Base-by-base conservation (phyloP, 768 basidiomycete species). In the Calvatia gigantea region DNA sequence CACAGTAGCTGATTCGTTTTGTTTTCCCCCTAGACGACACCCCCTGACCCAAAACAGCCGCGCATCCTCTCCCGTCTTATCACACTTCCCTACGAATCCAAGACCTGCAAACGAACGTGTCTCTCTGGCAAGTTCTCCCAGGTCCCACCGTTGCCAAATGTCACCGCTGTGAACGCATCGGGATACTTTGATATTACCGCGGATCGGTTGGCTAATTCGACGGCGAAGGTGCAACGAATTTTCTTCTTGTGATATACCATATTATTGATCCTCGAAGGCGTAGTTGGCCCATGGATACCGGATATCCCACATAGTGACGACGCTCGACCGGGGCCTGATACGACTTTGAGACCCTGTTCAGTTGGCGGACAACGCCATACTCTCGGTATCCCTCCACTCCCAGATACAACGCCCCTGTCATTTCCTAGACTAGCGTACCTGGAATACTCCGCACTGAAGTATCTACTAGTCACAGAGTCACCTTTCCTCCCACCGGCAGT, bases 211-310 rank as follows among this genome's bases (percentile, higher is more conserved):
- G 94, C 94, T 0, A 84, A 62, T 89, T 98, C 54, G 91, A 94
- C 61, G 91, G 91, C 7, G 87, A 91, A 79, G 80, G 89, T 87
- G 44, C 6, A 71, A 62, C 53, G 28, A 31, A 41, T n/a, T n/a
- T n/a, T n/a, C n/a, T n/a, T n/a, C n/a, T n/a, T n/a, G n/a, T n/a
- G n/a, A n/a, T n/a, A n/a, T n/a, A n/a, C n/a, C n/a, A n/a, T n/a
- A n/a, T n/a, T n/a, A n/a, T n/a, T n/a, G n/a, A n/a, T n/a, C n/a
- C n/a, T n/a, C n/a, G n/a, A n/a, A n/a, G 33, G 11, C 21, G 6
- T 38, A 91, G 90, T 89, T 29, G 94, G 95, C 70, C 93, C 94
- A 14, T 97, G 94, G 94, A 80, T 87, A 54, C 91, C 93, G 0
- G 84, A 83, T 62, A 92, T 90, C 8, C 90, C 91, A 0, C 91